Conservation (phyloP, 768 basidiomycete species). For the Rhizopogon vesiculosus region DNA sequence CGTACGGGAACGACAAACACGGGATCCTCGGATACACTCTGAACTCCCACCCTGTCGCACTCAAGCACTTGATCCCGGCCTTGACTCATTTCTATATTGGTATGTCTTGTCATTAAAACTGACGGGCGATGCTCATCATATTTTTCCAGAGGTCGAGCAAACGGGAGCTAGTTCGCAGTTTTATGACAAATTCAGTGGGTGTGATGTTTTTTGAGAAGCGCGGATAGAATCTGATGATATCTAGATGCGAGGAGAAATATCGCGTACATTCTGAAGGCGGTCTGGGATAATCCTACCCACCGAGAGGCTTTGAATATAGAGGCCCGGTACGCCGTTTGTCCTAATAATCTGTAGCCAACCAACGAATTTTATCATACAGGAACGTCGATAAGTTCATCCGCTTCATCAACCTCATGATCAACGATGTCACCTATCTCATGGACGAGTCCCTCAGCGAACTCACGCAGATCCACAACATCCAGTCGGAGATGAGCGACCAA, state of each 20-base stretch:
- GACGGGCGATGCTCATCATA: background rate
- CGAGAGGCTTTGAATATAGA: slow-evolving; percentile 81
- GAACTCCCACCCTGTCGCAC: slow-evolving; percentile 78
- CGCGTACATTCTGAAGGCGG: slow-evolving; percentile 76
- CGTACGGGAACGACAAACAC: slow-evolving; percentile 57
- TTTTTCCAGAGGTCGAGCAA: slow-evolving; percentile 81
- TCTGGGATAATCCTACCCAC: slow-evolving; percentile 90
- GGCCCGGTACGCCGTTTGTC: slow-evolving; percentile 49
- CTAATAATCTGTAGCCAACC: background rate
- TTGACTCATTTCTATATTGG: slow-evolving; percentile 95
- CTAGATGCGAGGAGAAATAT: slow-evolving; percentile 78
- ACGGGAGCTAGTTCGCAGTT: slow-evolving; percentile 98
- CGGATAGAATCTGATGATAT: slow-evolving; percentile 5
- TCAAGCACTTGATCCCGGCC: slow-evolving; percentile 86
- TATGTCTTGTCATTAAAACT: slow-evolving; percentile 27
- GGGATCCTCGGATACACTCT: slow-evolving; percentile 81
- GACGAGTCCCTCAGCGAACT: slow-evolving; percentile 92
- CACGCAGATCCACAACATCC: slow-evolving; percentile 82
- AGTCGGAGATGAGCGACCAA: slow-evolving; percentile 78
- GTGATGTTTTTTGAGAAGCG: background rate
- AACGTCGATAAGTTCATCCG: slow-evolving; percentile 91
- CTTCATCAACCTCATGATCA: slow-evolving; percentile 97
- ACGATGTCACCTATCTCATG: slow-evolving; percentile 97
- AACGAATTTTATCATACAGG: slow-evolving; percentile 32
- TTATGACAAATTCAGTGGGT: slow-evolving; percentile 95